phyloP scores from a whole-genome alignment of 2,329 filamentous ascomycete species.

The Cladosporium sp. region DNA sequence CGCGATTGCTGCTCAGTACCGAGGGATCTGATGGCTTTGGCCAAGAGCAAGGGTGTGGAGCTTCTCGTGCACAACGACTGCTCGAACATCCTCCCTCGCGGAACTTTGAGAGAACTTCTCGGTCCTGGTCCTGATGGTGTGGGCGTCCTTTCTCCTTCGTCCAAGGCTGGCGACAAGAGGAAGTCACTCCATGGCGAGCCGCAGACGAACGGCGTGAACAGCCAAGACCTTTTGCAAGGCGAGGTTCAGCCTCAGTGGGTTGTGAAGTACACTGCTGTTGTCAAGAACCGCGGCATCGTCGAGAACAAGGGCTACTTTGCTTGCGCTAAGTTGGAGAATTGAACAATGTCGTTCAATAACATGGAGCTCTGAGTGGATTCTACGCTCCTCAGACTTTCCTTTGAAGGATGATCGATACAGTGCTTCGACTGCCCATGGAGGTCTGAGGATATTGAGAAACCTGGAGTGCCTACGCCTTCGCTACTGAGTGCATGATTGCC shows the following conservation, averaged over 20 bases:
- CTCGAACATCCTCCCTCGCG: slow-evolving; percentile 83
- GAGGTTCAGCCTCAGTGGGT: slow-evolving; percentile 91
- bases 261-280: slow-evolving; percentile 93
- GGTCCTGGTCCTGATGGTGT: slow-evolving; percentile 72
- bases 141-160: slow-evolving; percentile 67
- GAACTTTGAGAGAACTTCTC: slow-evolving; percentile 81
- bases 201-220: slow-evolving; percentile 60
- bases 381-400: background rate
- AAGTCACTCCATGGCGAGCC: slow-evolving; percentile 43
- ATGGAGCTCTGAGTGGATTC: background rate
- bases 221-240: slow-evolving; percentile 67
- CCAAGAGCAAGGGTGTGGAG: slow-evolving; percentile 81
- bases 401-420: background rate
- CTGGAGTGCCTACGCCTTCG: background rate
- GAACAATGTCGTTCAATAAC: background rate
- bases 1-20: slow-evolving; percentile 95
- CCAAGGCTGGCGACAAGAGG: slow-evolving; percentile 44
- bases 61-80: slow-evolving; percentile 92
- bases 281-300: slow-evolving; percentile 89
- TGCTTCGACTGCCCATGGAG: background rate
- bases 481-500: background rate
- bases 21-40: slow-evolving; percentile 78
- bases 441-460: background rate
- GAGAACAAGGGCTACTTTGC: slow-evolving; percentile 99
- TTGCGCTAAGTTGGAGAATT: slow-evolving; percentile 64